Evolutionary conservation across 75 land plant genomes (phyloP).

Genomic region (Cupressus sempervirens): DNA sequence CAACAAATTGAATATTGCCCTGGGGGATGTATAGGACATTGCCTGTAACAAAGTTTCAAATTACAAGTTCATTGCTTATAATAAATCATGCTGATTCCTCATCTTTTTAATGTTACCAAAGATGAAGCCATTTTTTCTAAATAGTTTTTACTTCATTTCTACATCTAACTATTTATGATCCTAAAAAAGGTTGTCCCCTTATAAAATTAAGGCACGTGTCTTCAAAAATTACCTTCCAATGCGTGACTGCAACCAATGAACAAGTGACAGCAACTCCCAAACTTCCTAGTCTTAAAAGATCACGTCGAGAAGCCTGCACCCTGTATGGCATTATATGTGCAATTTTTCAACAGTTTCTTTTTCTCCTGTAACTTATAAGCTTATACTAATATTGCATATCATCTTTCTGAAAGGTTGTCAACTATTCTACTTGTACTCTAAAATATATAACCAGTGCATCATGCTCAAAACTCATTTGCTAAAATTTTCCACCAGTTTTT

Average conservation of each 20-base stretch:
- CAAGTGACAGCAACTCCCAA: conserved; percentile 68
- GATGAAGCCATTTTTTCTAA: not conserved
- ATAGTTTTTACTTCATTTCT: not conserved
- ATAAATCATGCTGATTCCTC: not conserved
- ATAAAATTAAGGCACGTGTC: not conserved
- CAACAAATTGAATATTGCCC: conserved; percentile 63
- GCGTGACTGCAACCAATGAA: conserved; percentile 53
- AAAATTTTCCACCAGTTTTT: not conserved
- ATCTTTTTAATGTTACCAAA: not conserved
- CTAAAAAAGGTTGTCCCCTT: not conserved
- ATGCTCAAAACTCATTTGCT: not conserved
- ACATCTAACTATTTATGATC: not conserved
- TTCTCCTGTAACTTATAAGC: not conserved
- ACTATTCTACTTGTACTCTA: not conserved
- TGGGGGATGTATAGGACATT: conserved; percentile 88
- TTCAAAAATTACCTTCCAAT: conserved; percentile 59
- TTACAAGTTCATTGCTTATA: not conserved
- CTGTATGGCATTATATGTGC: conserved; percentile 41
- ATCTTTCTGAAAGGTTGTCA: not conserved
- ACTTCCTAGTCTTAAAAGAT: conserved; percentile 77
- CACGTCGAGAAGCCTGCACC: conserved; percentile 71
- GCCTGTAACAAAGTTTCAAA: conserved; percentile 42
- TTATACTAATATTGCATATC: not conserved
- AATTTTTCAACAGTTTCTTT: conserved; percentile 14
- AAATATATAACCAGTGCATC: not conserved